phyloP scores from a whole-genome alignment of 2,329 filamentous ascomycete species.

The Fusarium circinatum region DNA sequence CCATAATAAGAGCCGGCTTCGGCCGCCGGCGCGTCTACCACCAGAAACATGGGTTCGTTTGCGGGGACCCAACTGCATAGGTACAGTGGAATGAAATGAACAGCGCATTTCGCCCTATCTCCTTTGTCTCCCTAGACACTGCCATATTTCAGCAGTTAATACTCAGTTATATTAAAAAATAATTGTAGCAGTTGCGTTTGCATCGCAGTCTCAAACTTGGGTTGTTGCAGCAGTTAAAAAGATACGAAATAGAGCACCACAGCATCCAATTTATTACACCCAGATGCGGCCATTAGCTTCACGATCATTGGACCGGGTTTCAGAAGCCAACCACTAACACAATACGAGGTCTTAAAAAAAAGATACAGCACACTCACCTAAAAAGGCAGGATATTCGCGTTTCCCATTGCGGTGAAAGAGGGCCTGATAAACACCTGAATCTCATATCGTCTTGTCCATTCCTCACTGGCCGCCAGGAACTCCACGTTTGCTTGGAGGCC shows the following conservation, averaged over 20 bases:
- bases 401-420: constrained; percentile 5
- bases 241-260: background rate
- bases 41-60: constrained; percentile 26
- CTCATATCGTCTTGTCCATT: constrained; percentile 15
- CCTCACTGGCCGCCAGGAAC: constrained; percentile 13
- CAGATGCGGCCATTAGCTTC: constrained; percentile 25
- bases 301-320: constrained; percentile 25
- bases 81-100: background rate
- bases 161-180: background rate
- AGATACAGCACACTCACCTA: background rate
- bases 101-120: constrained; percentile 5
- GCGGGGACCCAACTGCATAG: constrained; percentile 6
- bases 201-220: no score
- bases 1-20: background rate
- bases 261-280: background rate
- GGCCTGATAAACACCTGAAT: background rate
- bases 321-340: constrained; percentile 3
- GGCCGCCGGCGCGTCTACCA: background rate
- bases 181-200: background rate
- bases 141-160: background rate
- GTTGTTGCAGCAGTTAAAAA: background rate
- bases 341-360: constrained; percentile 27
- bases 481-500: constrained; percentile 4
- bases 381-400: background rate
- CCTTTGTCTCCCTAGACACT: background rate